A percentile compares a stretch with the other conserved stretches of the same genome.
These are phyloP conservation scores for Neodidymelliopsis sp. DNA, from an alignment of 2,329 filamentous ascomycete species.

Conservation along the genomic window DNA sequence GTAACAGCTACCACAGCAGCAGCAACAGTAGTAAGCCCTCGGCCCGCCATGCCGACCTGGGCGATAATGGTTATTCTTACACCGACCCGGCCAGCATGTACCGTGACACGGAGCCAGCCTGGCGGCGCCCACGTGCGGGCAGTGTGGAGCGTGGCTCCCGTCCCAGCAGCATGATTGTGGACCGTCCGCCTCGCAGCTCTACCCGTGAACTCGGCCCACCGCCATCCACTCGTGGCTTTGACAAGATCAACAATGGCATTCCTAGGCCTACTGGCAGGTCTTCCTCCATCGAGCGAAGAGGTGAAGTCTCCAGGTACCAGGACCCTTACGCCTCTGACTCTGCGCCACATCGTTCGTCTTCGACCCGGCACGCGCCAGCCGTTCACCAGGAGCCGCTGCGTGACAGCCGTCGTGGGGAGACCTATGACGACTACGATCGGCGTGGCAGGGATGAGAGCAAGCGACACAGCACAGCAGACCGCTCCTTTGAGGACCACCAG, in stretches of 20 bases:
- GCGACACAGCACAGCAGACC: constrained; percentile 42
- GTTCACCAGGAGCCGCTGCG: constrained; percentile 58
- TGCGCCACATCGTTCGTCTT: constrained; percentile 44
- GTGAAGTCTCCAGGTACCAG: constrained; percentile 43
- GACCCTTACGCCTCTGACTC: constrained; percentile 50
- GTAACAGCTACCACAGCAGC: constrained; percentile 39
- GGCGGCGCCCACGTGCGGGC: constrained; percentile 54
- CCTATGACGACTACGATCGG: constrained; percentile 53
- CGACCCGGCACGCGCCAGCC: constrained; percentile 52
- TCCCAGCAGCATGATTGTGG: constrained; percentile 55
- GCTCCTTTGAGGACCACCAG: constrained; percentile 51
- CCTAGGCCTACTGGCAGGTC: constrained; percentile 35
- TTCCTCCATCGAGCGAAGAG: constrained; percentile 42
- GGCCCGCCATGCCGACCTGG: constrained; percentile 42
- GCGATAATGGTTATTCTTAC: constrained; percentile 57
- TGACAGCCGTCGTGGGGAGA: constrained; percentile 48
- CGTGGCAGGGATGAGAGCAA: constrained; percentile 51
- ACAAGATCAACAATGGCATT: constrained; percentile 64
- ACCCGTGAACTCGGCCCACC: constrained; percentile 61
- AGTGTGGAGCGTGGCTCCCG: constrained; percentile 56
- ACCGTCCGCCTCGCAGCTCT: constrained; percentile 47
- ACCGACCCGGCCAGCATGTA: constrained; percentile 60
- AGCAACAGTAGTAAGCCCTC: constrained; percentile 29
- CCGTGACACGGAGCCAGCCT: constrained; percentile 58
- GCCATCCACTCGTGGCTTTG: constrained; percentile 73